Conservation (phyloP, 805 yeast species). For the Yamadazyma takamatsuzukensis region DNA sequence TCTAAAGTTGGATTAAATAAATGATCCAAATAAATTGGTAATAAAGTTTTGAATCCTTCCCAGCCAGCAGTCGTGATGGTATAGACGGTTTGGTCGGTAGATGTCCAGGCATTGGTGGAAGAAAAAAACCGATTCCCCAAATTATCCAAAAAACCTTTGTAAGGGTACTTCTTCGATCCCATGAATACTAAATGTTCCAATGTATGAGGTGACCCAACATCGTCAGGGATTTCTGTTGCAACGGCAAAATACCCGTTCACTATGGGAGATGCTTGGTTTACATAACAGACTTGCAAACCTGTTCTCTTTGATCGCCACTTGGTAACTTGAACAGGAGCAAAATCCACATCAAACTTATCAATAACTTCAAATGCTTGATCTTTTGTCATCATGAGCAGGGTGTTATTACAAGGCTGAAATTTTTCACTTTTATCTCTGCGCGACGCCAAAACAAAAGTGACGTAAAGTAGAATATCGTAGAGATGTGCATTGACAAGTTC, state of each 20-base stretch:
- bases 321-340: slow-evolving; percentile 65
- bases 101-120: slow-evolving; percentile 95
- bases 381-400: slow-evolving; percentile 19
- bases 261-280: slow-evolving; percentile 79
- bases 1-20: slow-evolving; percentile 79
- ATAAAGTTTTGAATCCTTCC: slow-evolving; percentile 81
- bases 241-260: slow-evolving; percentile 95
- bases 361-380: slow-evolving; percentile 15
- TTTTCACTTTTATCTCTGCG: slow-evolving; percentile 6
- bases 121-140: slow-evolving; percentile 83
- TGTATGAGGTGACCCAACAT: slow-evolving; percentile 94
- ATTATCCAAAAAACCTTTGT: slow-evolving; percentile 84
- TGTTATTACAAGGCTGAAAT: no score
- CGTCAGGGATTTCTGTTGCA: slow-evolving; percentile 85
- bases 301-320: slow-evolving; percentile 80
- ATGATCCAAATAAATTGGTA: slow-evolving; percentile 91
- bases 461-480: no score
- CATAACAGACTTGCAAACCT: slow-evolving; percentile 74
- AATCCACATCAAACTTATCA: slow-evolving; percentile 57
- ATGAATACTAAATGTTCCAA: slow-evolving; percentile 89
- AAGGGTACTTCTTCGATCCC: slow-evolving; percentile 89
- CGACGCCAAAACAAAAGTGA: no score
- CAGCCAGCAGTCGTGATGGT: slow-evolving; percentile 92
- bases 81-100: slow-evolving; percentile 92
- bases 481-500: no score